phyloP scores from a whole-genome alignment of 148 eudicot species.

The Polygonum maritimum region DNA sequence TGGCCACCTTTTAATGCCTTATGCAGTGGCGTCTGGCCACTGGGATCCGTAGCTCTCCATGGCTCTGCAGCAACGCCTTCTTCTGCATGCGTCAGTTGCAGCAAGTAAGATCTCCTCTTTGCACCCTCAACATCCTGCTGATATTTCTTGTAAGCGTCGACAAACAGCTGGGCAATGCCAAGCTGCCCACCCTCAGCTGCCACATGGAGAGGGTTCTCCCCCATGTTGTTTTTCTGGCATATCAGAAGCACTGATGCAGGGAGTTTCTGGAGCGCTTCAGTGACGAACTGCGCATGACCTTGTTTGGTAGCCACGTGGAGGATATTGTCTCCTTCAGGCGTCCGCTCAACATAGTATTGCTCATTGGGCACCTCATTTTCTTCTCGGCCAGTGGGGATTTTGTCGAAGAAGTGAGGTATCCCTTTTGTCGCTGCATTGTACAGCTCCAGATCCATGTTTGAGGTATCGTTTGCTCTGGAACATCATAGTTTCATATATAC shows the following conservation, averaged over 20 bases:
- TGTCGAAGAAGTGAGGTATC: conserved; percentile 16
- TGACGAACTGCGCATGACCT: conserved; percentile 18
- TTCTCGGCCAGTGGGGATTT: background rate
- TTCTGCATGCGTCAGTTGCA: conserved; percentile 22
- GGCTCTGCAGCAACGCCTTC: conserved; percentile 25
- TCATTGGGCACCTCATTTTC: conserved; percentile 6
- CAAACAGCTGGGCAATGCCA: conserved; percentile 18
- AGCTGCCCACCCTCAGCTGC: conserved; percentile 24
- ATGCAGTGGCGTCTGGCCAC: conserved; percentile 37
- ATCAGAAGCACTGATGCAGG: conserved; percentile 26
- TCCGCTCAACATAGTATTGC: conserved; percentile 21
- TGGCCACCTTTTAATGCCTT: conserved; percentile 23
- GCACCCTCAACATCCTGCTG: conserved; percentile 19
- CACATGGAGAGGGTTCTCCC: conserved; percentile 30
- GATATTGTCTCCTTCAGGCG: conserved; percentile 27
- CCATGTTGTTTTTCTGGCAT: conserved; percentile 20
- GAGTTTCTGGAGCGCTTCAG: conserved; percentile 21
- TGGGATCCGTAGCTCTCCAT: conserved; percentile 28
- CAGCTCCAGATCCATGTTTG: conserved; percentile 20
- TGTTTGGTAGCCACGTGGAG: conserved; percentile 29
- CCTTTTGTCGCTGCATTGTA: conserved; percentile 30
- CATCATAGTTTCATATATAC: background rate
- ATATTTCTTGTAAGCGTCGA: conserved; percentile 25
- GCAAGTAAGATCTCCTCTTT: conserved; percentile 18
- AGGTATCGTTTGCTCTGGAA: background rate